phyloP scores from a whole-genome alignment of 2,329 filamentous ascomycete species.

The Sphaerulina musiva region DNA sequence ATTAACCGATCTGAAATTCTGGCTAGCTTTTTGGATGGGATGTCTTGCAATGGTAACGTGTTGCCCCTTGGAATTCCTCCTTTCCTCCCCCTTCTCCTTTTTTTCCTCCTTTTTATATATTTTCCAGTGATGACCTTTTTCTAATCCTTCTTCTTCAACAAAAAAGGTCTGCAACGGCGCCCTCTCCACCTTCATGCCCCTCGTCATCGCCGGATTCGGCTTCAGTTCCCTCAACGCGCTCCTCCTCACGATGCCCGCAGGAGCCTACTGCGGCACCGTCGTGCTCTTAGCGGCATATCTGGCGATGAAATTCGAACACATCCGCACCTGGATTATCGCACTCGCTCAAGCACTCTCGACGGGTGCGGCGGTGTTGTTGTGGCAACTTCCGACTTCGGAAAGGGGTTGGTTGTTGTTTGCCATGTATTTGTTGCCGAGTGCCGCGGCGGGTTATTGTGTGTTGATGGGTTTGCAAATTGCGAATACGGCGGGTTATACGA shows the following conservation, averaged over 20 bases:
- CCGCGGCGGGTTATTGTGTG: slow-evolving; percentile 6
- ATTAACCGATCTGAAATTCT: slow-evolving; percentile 34
- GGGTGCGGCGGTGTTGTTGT: slow-evolving; percentile 8
- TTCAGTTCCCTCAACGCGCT: slow-evolving; percentile 10
- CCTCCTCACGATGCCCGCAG: slow-evolving; percentile 11
- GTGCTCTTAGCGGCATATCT: slow-evolving; percentile 8
- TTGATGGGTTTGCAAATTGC: slow-evolving; percentile 14
- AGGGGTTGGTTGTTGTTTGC: slow-evolving; percentile 11
- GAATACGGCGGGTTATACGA: slow-evolving; percentile 31
- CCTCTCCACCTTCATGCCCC: slow-evolving; percentile 31
- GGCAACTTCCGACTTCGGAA: slow-evolving; percentile 6
- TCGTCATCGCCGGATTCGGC: slow-evolving; percentile 34
- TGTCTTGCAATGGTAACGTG: slow-evolving; percentile 46
- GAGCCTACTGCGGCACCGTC: slow-evolving; percentile 12
- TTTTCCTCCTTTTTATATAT: too few species aligned
- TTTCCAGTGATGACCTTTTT: too few species aligned
- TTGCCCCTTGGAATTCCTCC: too few species aligned
- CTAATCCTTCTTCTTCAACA: too few species aligned
- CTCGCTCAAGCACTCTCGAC: slow-evolving; percentile 9
- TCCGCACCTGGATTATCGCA: slow-evolving; percentile 13
- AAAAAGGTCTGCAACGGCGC: slow-evolving; percentile 35
- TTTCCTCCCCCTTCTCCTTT: too few species aligned
- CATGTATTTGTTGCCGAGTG: slow-evolving; percentile 11
- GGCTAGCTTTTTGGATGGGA: slow-evolving; percentile 41
- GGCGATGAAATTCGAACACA: slow-evolving; percentile 10